These are phyloP conservation scores for Triticum dicoccoides DNA, from an alignment of 176 grass and related monocot genomes.

Conservation along the genomic window DNA sequence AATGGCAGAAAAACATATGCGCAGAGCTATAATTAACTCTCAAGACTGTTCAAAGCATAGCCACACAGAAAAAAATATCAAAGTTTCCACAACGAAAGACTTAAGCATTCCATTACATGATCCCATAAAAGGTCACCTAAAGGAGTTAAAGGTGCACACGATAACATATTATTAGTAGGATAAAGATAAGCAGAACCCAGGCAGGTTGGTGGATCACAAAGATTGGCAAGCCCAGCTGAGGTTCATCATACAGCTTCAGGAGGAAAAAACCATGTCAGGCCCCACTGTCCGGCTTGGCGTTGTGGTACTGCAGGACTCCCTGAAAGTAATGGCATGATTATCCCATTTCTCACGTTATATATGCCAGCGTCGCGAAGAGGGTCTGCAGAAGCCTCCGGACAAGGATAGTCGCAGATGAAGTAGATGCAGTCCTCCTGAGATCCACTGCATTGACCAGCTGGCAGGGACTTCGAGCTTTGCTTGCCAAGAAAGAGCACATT, in stretches of 20 bases:
- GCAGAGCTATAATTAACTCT: too few relatives aligned
- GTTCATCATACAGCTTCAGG: not conserved
- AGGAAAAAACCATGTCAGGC: constrained; percentile 1
- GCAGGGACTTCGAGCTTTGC: constrained; percentile 9
- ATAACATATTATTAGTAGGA: not conserved
- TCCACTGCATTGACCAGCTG: not conserved
- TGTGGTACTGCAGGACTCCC: not conserved
- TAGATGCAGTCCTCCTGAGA: constrained; percentile 7
- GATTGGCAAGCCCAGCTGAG: too few relatives aligned
- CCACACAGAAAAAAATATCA: not conserved
- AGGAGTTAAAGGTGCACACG: not conserved
- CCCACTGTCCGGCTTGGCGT: not conserved
- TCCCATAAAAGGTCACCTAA: not conserved
- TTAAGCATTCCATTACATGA: not conserved
- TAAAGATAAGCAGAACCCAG: not conserved
- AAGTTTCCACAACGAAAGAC: not conserved
- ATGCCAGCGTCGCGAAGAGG: not conserved
- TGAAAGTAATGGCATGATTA: not conserved
- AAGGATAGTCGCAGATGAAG: constrained; percentile 11
- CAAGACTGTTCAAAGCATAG: too few relatives aligned
- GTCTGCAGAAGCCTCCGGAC: not conserved
- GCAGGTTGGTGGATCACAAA: not conserved
- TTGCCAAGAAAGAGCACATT: constrained; percentile 20
- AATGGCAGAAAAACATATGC: too few relatives aligned
- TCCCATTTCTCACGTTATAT: not conserved